A percentile compares a stretch with the other conserved stretches of the same genome.
Conservation (phyloP, 176 grass and related monocot species). For the Urochloa ruziziensis region DNA sequence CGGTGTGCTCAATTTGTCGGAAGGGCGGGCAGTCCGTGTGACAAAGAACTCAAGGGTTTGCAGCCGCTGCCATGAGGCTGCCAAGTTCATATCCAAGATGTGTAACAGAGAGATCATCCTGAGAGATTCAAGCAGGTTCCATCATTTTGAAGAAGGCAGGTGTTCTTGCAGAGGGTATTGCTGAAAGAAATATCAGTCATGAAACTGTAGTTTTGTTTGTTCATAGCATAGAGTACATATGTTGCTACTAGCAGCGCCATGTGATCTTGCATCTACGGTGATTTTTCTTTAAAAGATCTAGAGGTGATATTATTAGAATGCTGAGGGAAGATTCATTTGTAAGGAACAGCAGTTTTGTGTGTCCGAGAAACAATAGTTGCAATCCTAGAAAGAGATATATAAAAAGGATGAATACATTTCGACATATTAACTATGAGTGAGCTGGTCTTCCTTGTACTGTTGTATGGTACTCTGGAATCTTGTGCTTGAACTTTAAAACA, state of each 20-base stretch:
- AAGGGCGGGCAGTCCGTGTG: conserved; percentile 59
- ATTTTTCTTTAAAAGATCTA: background rate
- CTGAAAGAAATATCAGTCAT: conserved; percentile 14
- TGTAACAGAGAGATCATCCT: conserved; percentile 68
- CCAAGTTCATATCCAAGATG: conserved; percentile 80
- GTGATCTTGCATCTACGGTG: background rate
- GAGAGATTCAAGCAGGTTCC: conserved; percentile 82
- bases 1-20: conserved; percentile 55
- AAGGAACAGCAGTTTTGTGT: background rate
- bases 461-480: too few species aligned
- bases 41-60: conserved; percentile 61
- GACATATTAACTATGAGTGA: too few species aligned
- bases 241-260: background rate
- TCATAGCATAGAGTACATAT: conserved; percentile 11
- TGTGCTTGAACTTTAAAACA: too few species aligned
- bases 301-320: background rate
- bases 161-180: conserved; percentile 89
- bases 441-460: too few species aligned
- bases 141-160: conserved; percentile 73
- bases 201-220: conserved; percentile 1
- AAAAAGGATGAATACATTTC: too few species aligned
- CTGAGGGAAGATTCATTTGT: background rate
- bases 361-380: background rate
- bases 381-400: background rate
- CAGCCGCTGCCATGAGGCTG: conserved; percentile 73